Base-by-base conservation (phyloP, 2,329 filamentous ascomycete species). In the Cytospora schulzeri region DNA sequence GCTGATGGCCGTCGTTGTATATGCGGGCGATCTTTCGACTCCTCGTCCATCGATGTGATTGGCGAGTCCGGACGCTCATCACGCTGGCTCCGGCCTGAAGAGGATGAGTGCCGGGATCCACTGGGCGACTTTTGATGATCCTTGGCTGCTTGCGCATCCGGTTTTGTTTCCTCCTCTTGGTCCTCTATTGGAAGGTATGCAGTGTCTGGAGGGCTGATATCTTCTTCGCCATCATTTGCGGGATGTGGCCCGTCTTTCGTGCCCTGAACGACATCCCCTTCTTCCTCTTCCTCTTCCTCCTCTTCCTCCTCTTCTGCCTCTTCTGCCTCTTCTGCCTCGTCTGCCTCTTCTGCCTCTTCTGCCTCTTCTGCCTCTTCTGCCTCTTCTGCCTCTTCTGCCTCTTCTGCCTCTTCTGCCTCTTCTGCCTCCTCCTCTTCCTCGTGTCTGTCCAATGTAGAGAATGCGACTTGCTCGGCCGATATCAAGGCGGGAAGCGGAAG, bases 11-110 rank as follows among this genome's bases (percentile, higher is more conserved):
- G 76, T 52, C 73, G 68, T 19, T 65, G 61, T 1, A 67, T 64
- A 4, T 66, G 70, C 24, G 71, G 68, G 1, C 70, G 72, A 24
- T 65, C 64, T 17, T 68, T 73, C 2, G 72, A 69, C 19, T 78
- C 79, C 56, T 81, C 80, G 58, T 81, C 80, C 60, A 80, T 74
- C 0, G 80, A 80, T 0, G 79, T 81, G 4, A 80, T 79, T 1
- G 79, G 79, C 0, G 79, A 81, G 57, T 80, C 79, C 59, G 75
- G 76, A 3, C 70, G 72, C 0, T 75, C 75, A 12, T 70, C 69
- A 28, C 68, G 72, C 57, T 74, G 75, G 58, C 74, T 73, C 12
- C 69, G 72, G n/a, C 68, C 70, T 1, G 73, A 75, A 11, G 57
- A 19, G 2, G 65, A 67, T 22, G 65, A 67, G 28, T 62, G 62